Conservation (phyloP, 441 rosid species). For the Hura crepitans region DNA sequence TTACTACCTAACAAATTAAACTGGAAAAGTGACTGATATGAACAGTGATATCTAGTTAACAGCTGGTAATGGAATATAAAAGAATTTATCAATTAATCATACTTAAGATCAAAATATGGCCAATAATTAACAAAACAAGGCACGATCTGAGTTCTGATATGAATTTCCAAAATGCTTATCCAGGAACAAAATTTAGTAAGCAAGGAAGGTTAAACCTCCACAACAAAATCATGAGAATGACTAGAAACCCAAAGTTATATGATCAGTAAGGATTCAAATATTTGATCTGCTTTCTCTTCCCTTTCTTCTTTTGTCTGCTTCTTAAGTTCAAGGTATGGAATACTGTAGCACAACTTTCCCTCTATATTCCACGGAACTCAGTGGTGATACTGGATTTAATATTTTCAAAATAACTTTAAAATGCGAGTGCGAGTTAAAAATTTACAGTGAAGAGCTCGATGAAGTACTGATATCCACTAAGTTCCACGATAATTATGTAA, state of each 20-base stretch:
- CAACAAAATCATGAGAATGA: neutral
- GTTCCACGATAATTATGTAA: neutral
- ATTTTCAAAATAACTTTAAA: too few relatives aligned
- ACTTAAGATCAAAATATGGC: neutral
- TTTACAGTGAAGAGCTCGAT: neutral
- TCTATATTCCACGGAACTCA: too few relatives aligned
- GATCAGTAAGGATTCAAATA: neutral
- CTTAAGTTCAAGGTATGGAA: too few relatives aligned
- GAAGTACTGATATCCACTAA: neutral
- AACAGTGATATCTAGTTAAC: neutral
- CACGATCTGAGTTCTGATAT: neutral
- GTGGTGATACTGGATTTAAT: too few relatives aligned
- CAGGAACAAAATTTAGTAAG: neutral
- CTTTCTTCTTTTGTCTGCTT: too few relatives aligned
- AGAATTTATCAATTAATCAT: neutral
- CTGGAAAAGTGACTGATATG: neutral
- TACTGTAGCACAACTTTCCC: too few relatives aligned
- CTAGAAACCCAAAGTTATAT: neutral
- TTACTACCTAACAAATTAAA: too few relatives aligned
- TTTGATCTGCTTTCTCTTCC: too few relatives aligned
- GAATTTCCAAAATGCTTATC: neutral
- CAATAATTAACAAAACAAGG: neutral
- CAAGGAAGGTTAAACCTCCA: neutral
- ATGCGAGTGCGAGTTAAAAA: neutral
- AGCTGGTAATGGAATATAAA: neutral